Conservation (phyloP, 192 early-diverging fungal genomes). For the Umbelopsis sp. region DNA sequence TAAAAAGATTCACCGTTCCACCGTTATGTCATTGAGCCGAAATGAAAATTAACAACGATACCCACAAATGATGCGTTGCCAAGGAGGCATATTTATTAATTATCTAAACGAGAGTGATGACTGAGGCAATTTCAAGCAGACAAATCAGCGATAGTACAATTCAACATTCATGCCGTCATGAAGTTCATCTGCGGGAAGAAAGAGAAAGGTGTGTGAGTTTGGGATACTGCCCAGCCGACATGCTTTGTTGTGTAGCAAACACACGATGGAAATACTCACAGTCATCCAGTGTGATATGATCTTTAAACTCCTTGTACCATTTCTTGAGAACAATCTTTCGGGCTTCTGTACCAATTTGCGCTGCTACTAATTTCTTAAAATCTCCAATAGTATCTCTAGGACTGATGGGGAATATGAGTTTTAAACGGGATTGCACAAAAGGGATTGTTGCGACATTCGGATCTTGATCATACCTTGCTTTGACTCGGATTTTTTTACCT, state of each 20-base stretch:
- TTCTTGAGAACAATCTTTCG: conserved; percentile 91
- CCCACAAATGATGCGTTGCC: no score
- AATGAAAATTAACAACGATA: no score
- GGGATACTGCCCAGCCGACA: background rate
- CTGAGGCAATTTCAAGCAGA: no score
- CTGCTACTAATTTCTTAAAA: conserved; percentile 85
- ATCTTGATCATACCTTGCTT: conserved; percentile 67
- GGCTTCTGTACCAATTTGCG: conserved; percentile 86
- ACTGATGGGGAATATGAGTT: conserved; percentile 37
- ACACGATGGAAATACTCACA: conserved; percentile 52
- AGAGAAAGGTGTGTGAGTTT: background rate
- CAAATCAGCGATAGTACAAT: conserved; percentile 71
- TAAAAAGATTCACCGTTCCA: no score
- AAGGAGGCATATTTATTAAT: no score
- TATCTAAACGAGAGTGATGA: no score
- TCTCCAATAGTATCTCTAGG: conserved; percentile 82
- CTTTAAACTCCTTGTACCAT: conserved; percentile 84
- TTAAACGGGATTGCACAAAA: background rate
- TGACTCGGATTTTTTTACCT: conserved; percentile 89
- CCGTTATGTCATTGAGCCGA: no score
- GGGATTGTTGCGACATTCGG: background rate
- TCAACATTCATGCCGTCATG: conserved; percentile 90
- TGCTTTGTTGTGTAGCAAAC: background rate
- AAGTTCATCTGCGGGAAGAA: conserved; percentile 64
- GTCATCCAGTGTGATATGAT: conserved; percentile 88